Percentiles rank a stretch among this genome's conserved stretches.
These are phyloP conservation scores for Bruguiera gymnorhiza DNA, from an alignment of 345 rosid species.

Conservation along the genomic window DNA sequence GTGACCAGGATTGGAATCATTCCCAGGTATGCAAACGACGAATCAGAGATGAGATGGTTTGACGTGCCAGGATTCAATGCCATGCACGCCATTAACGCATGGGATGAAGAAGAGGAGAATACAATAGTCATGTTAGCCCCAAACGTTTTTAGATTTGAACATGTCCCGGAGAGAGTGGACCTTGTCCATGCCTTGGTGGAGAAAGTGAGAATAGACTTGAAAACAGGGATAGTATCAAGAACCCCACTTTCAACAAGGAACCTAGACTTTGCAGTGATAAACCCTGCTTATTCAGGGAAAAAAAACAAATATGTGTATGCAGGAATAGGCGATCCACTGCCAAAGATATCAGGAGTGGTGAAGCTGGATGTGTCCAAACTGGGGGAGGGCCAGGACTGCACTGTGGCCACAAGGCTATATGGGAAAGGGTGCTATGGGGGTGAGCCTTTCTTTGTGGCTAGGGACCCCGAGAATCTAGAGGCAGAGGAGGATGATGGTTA, in stretches of 20 bases:
- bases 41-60: constrained; percentile 48
- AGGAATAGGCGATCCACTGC: constrained; percentile 51
- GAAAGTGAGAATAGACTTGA: constrained; percentile 43
- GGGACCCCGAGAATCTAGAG: constrained; percentile 33
- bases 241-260: constrained; percentile 46
- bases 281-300: constrained; percentile 35
- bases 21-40: constrained; percentile 46
- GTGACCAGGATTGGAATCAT: constrained; percentile 46
- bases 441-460: constrained; percentile 54
- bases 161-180: constrained; percentile 47
- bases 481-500: constrained; percentile 56
- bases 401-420: constrained; percentile 36
- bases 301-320: constrained; percentile 44
- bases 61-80: constrained; percentile 54
- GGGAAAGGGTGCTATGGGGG: constrained; percentile 50
- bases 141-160: constrained; percentile 50
- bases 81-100: constrained; percentile 50
- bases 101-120: constrained; percentile 55
- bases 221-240: constrained; percentile 42
- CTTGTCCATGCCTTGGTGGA: constrained; percentile 47
- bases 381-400: constrained; percentile 36
- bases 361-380: constrained; percentile 39
- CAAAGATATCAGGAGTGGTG: constrained; percentile 47
- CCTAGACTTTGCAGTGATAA: constrained; percentile 50
- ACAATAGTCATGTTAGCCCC: constrained; percentile 46